Conservation (phyloP, 345 rosid species). For the Rubroshorea leprosula region DNA sequence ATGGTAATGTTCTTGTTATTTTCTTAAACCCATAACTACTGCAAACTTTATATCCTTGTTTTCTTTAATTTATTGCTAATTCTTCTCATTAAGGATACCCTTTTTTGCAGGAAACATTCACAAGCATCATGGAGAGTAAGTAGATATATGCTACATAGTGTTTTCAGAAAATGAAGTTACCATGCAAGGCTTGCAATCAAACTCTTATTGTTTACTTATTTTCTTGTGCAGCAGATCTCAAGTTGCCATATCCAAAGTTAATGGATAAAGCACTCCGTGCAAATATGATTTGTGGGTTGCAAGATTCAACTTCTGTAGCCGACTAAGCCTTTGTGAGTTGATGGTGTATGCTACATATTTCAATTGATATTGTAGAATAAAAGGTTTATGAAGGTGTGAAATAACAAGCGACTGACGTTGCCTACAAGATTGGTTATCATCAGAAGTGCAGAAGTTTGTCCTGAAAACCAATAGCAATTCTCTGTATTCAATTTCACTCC, state of each 20-base stretch:
- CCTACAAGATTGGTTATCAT: too few relatives aligned
- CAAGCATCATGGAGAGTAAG: constrained; percentile 81
- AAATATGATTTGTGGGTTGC: constrained; percentile 84
- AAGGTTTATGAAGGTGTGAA: too few relatives aligned
- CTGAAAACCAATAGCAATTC: too few relatives aligned
- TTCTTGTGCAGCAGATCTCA: constrained; percentile 46
- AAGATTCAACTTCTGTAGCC: constrained; percentile 38
- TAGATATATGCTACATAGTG: not conserved
- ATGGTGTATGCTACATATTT: too few relatives aligned
- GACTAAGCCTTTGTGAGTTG: constrained; percentile 8
- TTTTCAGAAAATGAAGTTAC: not conserved
- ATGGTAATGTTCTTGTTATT: too few relatives aligned
- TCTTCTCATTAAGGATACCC: not conserved
- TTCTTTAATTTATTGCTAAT: not conserved
- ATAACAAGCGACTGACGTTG: too few relatives aligned
- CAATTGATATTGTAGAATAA: too few relatives aligned
- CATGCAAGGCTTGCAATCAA: not conserved
- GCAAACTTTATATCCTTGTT: not conserved
- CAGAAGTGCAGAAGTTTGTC: too few relatives aligned
- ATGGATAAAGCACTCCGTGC: constrained; percentile 82
- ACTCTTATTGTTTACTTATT: not conserved
- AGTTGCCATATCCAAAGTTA: constrained; percentile 85
- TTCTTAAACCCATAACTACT: too few relatives aligned
- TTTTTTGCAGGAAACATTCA: constrained; percentile 70
- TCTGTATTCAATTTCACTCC: too few relatives aligned